Base-by-base conservation (phyloP, 2,329 filamentous ascomycete species). In the Thielaviopsis punctulata region DNA sequence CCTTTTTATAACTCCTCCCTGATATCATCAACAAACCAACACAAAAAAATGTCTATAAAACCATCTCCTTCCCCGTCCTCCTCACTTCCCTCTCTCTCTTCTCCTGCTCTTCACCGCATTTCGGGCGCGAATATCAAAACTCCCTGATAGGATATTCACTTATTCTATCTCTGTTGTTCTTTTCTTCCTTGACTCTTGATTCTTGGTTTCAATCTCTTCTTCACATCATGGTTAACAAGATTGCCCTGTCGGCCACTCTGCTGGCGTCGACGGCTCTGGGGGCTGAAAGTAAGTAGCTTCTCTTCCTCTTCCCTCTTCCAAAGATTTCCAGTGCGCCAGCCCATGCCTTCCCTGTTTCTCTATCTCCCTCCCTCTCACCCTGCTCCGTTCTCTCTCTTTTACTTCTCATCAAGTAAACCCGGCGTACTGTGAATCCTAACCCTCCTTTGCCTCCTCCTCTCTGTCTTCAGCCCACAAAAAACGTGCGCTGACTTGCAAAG, bases 401-500 rank as follows among this genome's bases (percentile, higher is more conserved):
- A 15, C 24, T n/a, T 15, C 6, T 19, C 23, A 13, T 7, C 12
- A 24, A 2, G 4, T 19, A 15, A 24, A 3, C 15, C 9, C 8
- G 18, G 21, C 15, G 10, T 12, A 44, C n/a, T n/a, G n/a, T n/a
- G n/a, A n/a, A n/a, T n/a, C n/a, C n/a, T n/a, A n/a, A n/a, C n/a
- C n/a, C n/a, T n/a, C n/a, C n/a, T n/a, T n/a, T n/a, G n/a, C n/a
- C n/a, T n/a, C 30, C 30, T 6, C 30, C 30, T 12, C 9, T 3
- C 10, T 3, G 3, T 33, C 9, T 12, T 12, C 30, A 33, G 30
- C 30, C 30, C 9, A 9, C 30, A 33, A 53, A 22, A 53, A 48
- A 39, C 46, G 47, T 23, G 18, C 44, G 39, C 30, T 53, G 25
- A 49, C 52, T 25, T 50, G 46, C 25, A 53, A 49, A 49, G 52